Percentiles rank a stretch among this genome's conserved stretches.
Conservation (phyloP, 345 rosid genomes). For the Adansonia digitata region DNA sequence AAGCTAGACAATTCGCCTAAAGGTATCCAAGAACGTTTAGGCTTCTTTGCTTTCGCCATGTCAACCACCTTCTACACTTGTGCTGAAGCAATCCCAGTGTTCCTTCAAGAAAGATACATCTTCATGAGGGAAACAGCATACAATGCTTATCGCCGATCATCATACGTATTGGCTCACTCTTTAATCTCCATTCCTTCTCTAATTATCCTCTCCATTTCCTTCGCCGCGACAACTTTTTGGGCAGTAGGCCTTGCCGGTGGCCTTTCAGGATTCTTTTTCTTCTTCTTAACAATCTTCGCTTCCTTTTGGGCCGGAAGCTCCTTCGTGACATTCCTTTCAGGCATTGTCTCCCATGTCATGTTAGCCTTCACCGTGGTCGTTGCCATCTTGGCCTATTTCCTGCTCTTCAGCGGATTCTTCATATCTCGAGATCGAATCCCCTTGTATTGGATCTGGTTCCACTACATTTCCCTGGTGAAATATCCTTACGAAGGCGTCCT, state of each 20-base stretch:
- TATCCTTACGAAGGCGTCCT: constrained; percentile 72
- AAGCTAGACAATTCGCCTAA: constrained; percentile 73
- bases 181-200: constrained; percentile 66
- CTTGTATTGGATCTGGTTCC: constrained; percentile 84
- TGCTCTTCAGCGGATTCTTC: constrained; percentile 94
- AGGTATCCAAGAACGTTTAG: constrained; percentile 81
- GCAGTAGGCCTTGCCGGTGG: constrained; percentile 83
- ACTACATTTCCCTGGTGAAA: constrained; percentile 78
- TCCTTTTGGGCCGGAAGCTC: constrained; percentile 97
- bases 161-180: constrained; percentile 84
- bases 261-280: constrained; percentile 60
- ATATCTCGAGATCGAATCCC: constrained; percentile 73
- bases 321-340: constrained; percentile 85
- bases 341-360: constrained; percentile 80
- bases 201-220: constrained; percentile 55
- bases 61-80: constrained; percentile 93
- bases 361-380: constrained; percentile 81
- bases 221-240: constrained; percentile 68
- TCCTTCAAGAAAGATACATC: constrained; percentile 86
- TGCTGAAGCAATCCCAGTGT: constrained; percentile 87
- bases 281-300: constrained; percentile 55
- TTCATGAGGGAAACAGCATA: constrained; percentile 96
- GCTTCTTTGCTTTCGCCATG: constrained; percentile 95
- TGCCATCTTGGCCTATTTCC: constrained; percentile 75
- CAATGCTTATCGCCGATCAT: constrained; percentile 85